These are phyloP conservation scores for Jasminum sambac DNA, from an alignment of 257 asterid species.

Conservation along the genomic window DNA sequence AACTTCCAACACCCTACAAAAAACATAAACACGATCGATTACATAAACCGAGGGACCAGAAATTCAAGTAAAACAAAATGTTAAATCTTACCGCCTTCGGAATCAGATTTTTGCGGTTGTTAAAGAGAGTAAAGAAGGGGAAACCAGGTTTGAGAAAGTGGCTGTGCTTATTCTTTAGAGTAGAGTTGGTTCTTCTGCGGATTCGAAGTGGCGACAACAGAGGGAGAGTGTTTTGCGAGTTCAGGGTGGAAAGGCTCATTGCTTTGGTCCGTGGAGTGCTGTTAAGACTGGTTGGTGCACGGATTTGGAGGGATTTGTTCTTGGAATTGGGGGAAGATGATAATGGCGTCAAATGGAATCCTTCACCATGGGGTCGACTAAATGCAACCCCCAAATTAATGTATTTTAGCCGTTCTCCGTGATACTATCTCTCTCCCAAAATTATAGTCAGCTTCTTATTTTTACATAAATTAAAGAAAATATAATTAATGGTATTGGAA, in stretches of 20 bases:
- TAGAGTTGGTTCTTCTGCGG: slow-evolving; percentile 40
- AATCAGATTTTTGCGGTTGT: slow-evolving; percentile 36
- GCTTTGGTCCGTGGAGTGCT: slow-evolving; percentile 7
- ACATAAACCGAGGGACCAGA: slow-evolving; percentile 23
- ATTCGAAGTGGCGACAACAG: slow-evolving; percentile 33
- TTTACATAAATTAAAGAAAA: too few relatives aligned
- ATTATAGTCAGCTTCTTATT: too few relatives aligned
- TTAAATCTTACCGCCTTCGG: slow-evolving; percentile 30
- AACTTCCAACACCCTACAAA: slow-evolving; percentile 56
- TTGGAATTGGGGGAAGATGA: background rate
- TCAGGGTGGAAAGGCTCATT: slow-evolving; percentile 35
- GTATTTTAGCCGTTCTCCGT: too few relatives aligned
- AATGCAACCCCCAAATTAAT: too few relatives aligned
- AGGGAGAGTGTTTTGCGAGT: slow-evolving; percentile 35
- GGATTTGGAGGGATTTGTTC: background rate
- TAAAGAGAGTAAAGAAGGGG: slow-evolving; percentile 33
- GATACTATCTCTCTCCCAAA: too few relatives aligned
- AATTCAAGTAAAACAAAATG: background rate
- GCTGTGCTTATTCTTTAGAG: slow-evolving; percentile 29
- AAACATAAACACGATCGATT: slow-evolving; percentile 4
- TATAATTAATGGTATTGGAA: too few relatives aligned
- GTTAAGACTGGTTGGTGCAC: background rate
- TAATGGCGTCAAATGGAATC: background rate
- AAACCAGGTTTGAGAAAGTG: slow-evolving; percentile 34
- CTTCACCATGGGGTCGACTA: too few relatives aligned